Percentiles rank a stretch among this genome's conserved stretches.
Evolutionary conservation across 257 asterid genomes (phyloP).

Genomic region (Catharanthus roseus): DNA sequence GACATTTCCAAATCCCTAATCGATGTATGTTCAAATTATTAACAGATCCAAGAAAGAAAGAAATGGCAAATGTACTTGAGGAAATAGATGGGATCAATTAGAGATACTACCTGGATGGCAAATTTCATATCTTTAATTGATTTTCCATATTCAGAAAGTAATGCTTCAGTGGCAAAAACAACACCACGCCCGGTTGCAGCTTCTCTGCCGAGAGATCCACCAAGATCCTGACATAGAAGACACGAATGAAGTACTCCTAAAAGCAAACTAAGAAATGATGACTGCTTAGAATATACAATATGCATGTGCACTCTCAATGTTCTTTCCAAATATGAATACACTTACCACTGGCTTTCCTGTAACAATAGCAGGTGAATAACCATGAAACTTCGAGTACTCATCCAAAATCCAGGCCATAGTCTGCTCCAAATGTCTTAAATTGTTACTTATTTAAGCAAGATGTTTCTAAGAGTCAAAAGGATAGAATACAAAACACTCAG

Average conservation of each 20-base stretch:
- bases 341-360: constrained; percentile 96
- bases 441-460: constrained; percentile 1
- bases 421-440: constrained; percentile 34
- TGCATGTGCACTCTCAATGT: not conserved
- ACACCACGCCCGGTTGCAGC: constrained; percentile 98
- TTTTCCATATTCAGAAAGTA: constrained; percentile 85
- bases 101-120: constrained; percentile 58
- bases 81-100: constrained; percentile 5
- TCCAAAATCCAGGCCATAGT: constrained; percentile 99
- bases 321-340: not conserved
- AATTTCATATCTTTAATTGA: constrained; percentile 62
- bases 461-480: not conserved
- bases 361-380: constrained; percentile 92
- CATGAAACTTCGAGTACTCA: constrained; percentile 96
- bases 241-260: constrained; percentile 11
- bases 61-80: not conserved
- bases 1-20: constrained; percentile 86
- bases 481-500: not conserved
- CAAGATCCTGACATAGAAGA: constrained; percentile 56
- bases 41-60: constrained; percentile 3
- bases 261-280: not conserved
- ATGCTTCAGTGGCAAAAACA: constrained; percentile 71
- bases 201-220: constrained; percentile 90
- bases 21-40: constrained; percentile 3
- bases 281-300: not conserved